Base-by-base conservation (phyloP, 2,329 filamentous ascomycete genomes). In the Cyclaneusma minus region DNA sequence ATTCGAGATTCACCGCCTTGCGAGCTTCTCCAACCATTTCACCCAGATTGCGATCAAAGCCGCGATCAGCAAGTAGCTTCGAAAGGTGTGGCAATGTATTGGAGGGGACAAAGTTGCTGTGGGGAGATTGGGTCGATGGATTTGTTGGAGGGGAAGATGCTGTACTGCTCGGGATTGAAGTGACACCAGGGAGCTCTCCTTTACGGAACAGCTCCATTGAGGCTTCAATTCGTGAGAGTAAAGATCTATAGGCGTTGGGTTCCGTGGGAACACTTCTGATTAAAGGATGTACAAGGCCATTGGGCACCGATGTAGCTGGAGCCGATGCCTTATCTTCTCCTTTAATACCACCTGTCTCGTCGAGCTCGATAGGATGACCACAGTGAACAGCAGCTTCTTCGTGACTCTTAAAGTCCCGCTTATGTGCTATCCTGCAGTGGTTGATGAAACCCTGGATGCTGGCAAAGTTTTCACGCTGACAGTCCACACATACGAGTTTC, bases 381-480 rank as follows among this genome's bases (percentile, higher is more conserved):
- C 83, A 91, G 32, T 80, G 78, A 29, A 85, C 65, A 17, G 87
- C 89, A 35, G 89, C 89, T 44, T 85, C 82, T 50, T 95, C 87
- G 45, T 98, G 89, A 41, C 83, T 94, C 55, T 92, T 87, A 60
- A 85, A 95, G 36, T 91, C 84, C 32, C 82, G 68, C 47, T 78
- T 80, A 54, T 98, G 89, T 14, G 85, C 84, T 42, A 98, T 95
- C 30, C 89, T 83, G 49, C 87, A 95, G 48, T 98, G 89, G 47
- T 98, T 98, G 56, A 98, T 89, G 54, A 95, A 95, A n/a, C 89
- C 89, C 51, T 95, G 89, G 0, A 85, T 91, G 55, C 85, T 95
- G 29, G 79, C 85, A 46, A 95, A 95, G 50, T 94, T 82, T 48
- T 83, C 81, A 36, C 87, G 68, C 25, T 83, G 66, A 52, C 89